Evolutionary conservation across 352 stramenopile species (phyloP).

Genomic region (Phytophthora capsici): DNA sequence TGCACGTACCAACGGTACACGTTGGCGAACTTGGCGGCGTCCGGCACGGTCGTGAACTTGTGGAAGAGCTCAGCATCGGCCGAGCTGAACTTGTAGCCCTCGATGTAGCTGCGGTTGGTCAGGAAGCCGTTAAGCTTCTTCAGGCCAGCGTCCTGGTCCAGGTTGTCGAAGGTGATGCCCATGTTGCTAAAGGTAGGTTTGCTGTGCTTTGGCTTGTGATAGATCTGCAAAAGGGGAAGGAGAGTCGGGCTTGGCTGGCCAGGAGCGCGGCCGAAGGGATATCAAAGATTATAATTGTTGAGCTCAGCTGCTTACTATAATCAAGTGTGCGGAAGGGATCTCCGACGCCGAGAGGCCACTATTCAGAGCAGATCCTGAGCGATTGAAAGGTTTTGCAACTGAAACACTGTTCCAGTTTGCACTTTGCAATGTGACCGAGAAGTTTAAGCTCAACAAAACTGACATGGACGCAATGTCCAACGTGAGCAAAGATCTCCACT

Average conservation of each 20-base stretch:
- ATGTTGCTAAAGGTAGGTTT: constrained; percentile 33
- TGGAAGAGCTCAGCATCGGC: constrained; percentile 69
- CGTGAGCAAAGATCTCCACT: too few species aligned
- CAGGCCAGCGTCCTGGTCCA: constrained; percentile 64
- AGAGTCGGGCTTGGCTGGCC: constrained; percentile 33
- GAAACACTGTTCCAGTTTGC: constrained; percentile 41
- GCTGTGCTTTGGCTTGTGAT: constrained; percentile 29
- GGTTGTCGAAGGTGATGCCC: constrained; percentile 67
- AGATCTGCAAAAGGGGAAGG: constrained; percentile 26
- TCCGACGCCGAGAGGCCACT: not conserved
- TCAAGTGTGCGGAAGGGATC: constrained; percentile 19
- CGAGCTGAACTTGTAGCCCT: constrained; percentile 74
- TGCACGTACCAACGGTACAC: constrained; percentile 80
- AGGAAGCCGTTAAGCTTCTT: constrained; percentile 89
- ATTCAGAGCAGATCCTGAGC: constrained; percentile 9
- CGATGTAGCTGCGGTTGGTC: constrained; percentile 77
- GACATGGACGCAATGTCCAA: too few species aligned
- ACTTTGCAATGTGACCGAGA: too few species aligned
- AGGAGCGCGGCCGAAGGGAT: constrained; percentile 23
- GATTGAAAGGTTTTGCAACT: constrained; percentile 28
- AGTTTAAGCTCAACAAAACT: too few species aligned
- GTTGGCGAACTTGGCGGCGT: constrained; percentile 63
- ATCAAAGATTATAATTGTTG: not conserved
- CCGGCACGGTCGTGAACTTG: constrained; percentile 47
- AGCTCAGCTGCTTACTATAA: constrained; percentile 31